Conservation (phyloP, 768 basidiomycete genomes). For the Xanthoconium stramineum region DNA sequence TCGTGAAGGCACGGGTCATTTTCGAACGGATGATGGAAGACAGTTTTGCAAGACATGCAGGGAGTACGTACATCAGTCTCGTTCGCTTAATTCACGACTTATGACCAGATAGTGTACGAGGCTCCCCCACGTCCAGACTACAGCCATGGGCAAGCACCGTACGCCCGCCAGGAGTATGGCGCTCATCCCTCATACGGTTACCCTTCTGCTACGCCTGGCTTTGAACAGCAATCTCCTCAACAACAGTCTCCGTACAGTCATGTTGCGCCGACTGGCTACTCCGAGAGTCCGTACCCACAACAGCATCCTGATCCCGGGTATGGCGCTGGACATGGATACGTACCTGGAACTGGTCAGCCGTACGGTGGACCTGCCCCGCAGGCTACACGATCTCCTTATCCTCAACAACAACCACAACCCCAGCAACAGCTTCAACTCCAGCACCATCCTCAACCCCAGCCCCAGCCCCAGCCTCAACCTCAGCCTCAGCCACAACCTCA, state of each 20-base stretch:
- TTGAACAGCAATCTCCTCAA: conserved; percentile 42
- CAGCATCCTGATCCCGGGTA: conserved; percentile 26
- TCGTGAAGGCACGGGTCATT: conserved; percentile 81
- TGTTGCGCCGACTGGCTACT: conserved; percentile 20
- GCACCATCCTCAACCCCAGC: conserved; percentile 26
- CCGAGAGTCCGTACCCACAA: conserved; percentile 27
- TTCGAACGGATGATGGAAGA: conserved; percentile 96
- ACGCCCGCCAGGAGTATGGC: conserved; percentile 31
- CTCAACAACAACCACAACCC: conserved; percentile 30
- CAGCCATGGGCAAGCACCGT: conserved; percentile 21
- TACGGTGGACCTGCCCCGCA: conserved; percentile 23
- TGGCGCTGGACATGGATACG: conserved; percentile 22
- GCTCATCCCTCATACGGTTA: conserved; percentile 48
- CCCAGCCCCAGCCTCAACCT: conserved; percentile 28
- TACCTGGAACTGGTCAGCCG: conserved; percentile 16
- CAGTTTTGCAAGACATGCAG: conserved; percentile 70
- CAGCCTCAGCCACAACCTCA: conserved; percentile 2
- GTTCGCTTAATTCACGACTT: conserved; percentile 2
- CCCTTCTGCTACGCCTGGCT: conserved; percentile 32
- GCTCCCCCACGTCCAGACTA: conserved; percentile 29
- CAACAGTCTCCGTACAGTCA: conserved; percentile 29
- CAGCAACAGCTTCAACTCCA: conserved; percentile 40
- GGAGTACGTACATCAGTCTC: conserved; percentile 38
- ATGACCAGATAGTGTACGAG: conserved; percentile 50
- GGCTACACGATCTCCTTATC: conserved; percentile 30